Evolutionary conservation across 352 stramenopile species (phyloP).

Genomic region (Paralagenidium karlingii): DNA sequence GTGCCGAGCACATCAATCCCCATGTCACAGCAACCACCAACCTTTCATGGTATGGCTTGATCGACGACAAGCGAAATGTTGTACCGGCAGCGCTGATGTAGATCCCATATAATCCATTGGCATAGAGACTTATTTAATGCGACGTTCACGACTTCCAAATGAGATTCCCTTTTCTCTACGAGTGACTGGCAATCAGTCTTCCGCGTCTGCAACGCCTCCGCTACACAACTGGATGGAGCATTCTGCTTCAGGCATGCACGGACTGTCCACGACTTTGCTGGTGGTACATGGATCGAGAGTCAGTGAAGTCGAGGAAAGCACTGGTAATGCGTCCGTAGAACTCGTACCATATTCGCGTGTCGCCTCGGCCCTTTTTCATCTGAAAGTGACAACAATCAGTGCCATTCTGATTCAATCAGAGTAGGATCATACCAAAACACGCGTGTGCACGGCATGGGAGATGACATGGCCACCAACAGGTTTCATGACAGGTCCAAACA

Average conservation of each 20-base stretch:
- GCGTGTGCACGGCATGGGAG: conserved; percentile 95
- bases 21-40: conserved; percentile 49
- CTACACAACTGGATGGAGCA: conserved; percentile 59
- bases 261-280: conserved; percentile 77
- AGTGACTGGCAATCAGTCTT: too few species aligned
- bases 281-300: conserved; percentile 3
- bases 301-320: conserved; percentile 2
- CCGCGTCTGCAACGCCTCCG: conserved; percentile 44
- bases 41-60: conserved; percentile 36
- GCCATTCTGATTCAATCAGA: neutral
- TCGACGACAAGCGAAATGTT: conserved; percentile 31
- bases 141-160: too few species aligned
- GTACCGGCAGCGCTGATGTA: conserved; percentile 30
- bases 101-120: too few species aligned
- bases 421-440: conserved; percentile 78
- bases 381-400: conserved; percentile 4
- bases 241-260: conserved; percentile 78
- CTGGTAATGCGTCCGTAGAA: neutral
- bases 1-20: conserved; percentile 59
- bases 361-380: conserved; percentile 87
- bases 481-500: conserved; percentile 79
- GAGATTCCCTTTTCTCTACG: too few species aligned
- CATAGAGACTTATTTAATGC: too few species aligned
- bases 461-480: conserved; percentile 87
- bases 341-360: conserved; percentile 77